A percentile compares a stretch with the other conserved stretches of the same genome.
phyloP scores from a whole-genome alignment of 139 green algal species.

The Chloropicon primus region DNA sequence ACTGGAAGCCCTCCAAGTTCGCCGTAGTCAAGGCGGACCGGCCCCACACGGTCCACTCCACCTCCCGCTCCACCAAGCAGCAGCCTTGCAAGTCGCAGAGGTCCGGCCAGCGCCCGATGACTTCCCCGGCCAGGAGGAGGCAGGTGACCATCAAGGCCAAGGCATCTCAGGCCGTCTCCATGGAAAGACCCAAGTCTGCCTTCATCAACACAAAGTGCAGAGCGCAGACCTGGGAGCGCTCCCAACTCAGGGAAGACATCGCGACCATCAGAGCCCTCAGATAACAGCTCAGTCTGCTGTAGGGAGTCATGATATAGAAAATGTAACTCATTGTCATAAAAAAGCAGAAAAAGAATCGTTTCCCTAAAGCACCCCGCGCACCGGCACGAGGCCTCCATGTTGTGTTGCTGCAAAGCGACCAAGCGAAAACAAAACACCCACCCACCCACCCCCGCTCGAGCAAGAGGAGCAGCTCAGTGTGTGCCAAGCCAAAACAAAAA shows the following conservation, averaged over 20 bases:
- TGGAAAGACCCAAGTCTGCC: neutral
- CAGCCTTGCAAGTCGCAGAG: neutral
- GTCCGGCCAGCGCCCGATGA: neutral
- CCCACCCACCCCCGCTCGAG: too few relatives aligned
- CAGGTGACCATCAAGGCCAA: neutral
- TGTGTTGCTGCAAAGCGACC: too few relatives aligned
- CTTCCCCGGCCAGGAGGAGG: neutral
- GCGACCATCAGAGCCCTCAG: neutral
- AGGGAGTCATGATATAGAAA: too few relatives aligned
- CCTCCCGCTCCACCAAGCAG: neutral
- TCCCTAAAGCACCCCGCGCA: too few relatives aligned
- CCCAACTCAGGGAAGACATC: neutral
- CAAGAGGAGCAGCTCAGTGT: too few relatives aligned
- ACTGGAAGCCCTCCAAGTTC: neutral
- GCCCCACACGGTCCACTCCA: neutral
- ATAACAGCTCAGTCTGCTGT: neutral
- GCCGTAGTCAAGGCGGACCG: neutral
- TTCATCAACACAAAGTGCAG: neutral
- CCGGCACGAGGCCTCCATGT: too few relatives aligned
- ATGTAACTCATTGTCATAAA: too few relatives aligned
- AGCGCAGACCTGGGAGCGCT: neutral
- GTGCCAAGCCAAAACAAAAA: too few relatives aligned
- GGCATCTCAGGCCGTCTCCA: too few relatives aligned
- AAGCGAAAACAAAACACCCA: too few relatives aligned
- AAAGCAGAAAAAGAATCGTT: neutral